Evolutionary conservation across 257 asterid species (phyloP), one percentile per base, ranked within the genome.

Genomic region (Echites panduratus): DNA sequence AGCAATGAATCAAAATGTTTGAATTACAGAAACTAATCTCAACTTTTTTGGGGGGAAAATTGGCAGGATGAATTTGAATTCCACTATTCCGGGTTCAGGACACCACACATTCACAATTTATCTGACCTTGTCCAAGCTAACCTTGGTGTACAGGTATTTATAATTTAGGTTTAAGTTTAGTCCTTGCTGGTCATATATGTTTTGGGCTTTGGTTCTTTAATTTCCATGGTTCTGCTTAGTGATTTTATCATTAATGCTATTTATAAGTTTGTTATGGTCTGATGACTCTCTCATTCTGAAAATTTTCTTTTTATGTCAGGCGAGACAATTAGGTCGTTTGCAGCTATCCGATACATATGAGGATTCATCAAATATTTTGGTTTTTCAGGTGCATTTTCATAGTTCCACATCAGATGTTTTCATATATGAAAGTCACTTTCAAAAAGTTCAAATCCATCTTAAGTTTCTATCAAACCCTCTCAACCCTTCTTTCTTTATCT

Each of bases 331-430:
- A 80, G 92, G 88, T 66, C 86, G 86, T 71, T 81, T 90, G 83
- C 96, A 86, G 89, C 98, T 95, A 76, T 88, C 99, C 47, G 96
- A 95, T 80, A 84, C 96, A 71, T 83, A 90, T 66, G 98, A 88
- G 57, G 73, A 80, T 76, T 85, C 87, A 78, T 84, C 99, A 54
- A 95, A 89, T 66, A 81, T 95, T 82, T 87, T 95, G 69, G 96
- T 95, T 79, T 92, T 95, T 85, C 98, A 95, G 99, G 99, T 95
- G 72, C 72, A 56, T 76, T 59, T 68, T 43, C 41, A 47, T n/a
- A 48, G 14, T 47, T 66, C 40, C 9, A n/a, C 4, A 57, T 73
- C 49, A 35, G 14, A 27, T 63, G 27, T 49, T 16, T 53, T 58
- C 22, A 32, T 17, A 5, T 19, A n/a, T 49, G 45, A 22, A 41